These are phyloP conservation scores for Incumbomyces lentus DNA, from an alignment of 2,329 filamentous ascomycete genomes.

Conservation along the genomic window DNA sequence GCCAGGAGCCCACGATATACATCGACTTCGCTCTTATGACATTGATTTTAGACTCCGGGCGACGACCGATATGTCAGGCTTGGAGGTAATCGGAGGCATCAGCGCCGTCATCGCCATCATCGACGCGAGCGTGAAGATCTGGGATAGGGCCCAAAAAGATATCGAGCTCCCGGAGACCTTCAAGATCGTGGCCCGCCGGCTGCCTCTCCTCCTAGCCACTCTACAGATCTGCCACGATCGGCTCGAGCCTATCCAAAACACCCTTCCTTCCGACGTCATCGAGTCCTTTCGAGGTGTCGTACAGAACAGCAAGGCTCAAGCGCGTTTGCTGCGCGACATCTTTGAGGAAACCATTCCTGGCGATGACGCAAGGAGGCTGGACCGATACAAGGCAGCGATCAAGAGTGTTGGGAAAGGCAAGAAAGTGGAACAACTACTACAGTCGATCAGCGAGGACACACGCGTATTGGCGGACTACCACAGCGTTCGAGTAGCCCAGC, in stretches of 20 bases:
- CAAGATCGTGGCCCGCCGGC: neutral
- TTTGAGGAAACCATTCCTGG: conserved; percentile 7
- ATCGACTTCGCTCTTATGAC: no score
- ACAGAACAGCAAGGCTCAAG: neutral
- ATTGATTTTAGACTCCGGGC: neutral
- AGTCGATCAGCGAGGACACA: conserved; percentile 7
- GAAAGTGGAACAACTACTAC: conserved; percentile 10
- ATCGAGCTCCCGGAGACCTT: conserved; percentile 7
- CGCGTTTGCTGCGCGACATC: conserved; percentile 3
- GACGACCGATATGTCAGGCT: conserved; percentile 2
- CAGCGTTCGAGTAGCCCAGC: conserved; percentile 2
- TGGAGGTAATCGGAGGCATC: conserved; percentile 8
- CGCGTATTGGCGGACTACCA: conserved; percentile 6
- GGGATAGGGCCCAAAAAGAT: conserved; percentile 6
- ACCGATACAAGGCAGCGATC: conserved; percentile 7
- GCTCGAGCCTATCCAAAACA: conserved; percentile 2
- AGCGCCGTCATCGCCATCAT: conserved; percentile 5
- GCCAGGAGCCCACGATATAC: no score
- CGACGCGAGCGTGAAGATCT: conserved; percentile 8
- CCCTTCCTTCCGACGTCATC: conserved; percentile 2
- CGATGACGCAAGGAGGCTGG: conserved; percentile 6
- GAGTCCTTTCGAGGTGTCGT: conserved; percentile 3
- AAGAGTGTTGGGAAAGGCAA: conserved; percentile 8
- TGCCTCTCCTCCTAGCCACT: conserved; percentile 5
- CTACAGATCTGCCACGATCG: conserved; percentile 6